These are phyloP conservation scores for Diaporthe sp. DNA, from an alignment of 2,329 filamentous ascomycete genomes.

Conservation along the genomic window DNA sequence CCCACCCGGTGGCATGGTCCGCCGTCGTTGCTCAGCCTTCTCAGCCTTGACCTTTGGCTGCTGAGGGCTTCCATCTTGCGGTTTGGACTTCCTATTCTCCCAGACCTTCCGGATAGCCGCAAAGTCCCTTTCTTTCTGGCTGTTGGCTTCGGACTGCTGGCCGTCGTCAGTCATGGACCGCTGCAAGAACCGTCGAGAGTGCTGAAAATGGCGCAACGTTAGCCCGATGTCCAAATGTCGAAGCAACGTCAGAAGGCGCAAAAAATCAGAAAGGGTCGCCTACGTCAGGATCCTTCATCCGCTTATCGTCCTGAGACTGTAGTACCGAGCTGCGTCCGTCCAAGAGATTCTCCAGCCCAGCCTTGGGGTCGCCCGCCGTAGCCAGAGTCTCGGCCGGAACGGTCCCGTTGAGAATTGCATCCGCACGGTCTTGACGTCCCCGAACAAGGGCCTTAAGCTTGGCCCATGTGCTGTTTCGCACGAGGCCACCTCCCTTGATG, in stretches of 20 bases:
- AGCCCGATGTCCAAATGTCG: background rate
- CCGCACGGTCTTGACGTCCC: constrained; percentile 2
- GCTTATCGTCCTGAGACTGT: background rate
- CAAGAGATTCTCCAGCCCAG: background rate
- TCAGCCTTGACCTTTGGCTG: constrained; percentile 9
- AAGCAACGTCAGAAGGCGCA: background rate
- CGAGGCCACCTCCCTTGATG: constrained; percentile 15
- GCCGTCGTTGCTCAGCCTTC: constrained; percentile 8
- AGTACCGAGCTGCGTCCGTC: background rate
- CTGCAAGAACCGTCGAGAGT: constrained; percentile 22
- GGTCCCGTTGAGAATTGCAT: background rate
- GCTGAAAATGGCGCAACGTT: constrained; percentile 17
- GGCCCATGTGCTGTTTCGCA: background rate
- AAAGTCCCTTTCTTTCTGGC: constrained; percentile 10
- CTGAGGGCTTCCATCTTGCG: background rate
- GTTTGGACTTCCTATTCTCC: background rate
- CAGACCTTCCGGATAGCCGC: constrained; percentile 20
- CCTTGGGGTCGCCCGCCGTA: background rate
- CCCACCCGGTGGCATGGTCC: background rate
- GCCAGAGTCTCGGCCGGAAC: background rate
- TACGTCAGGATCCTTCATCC: constrained; percentile 29
- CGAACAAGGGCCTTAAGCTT: background rate
- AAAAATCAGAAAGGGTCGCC: background rate
- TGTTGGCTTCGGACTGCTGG: background rate
- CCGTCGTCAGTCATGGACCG: background rate